Evolutionary conservation across 176 grass and related monocot genomes (phyloP).

Genomic region (Themeda triandra): DNA sequence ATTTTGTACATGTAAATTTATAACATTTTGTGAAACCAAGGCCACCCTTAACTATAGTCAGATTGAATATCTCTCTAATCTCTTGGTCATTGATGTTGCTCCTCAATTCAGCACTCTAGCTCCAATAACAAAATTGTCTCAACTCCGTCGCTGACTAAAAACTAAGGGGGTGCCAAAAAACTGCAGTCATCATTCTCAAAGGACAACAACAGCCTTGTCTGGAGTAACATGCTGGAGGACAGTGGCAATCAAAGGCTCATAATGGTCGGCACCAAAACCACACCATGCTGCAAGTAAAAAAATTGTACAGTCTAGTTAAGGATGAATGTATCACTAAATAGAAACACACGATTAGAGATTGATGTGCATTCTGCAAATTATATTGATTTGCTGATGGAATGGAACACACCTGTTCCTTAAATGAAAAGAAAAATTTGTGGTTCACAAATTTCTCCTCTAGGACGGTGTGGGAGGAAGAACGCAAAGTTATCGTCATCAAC

Average conservation of each 20-base stretch:
- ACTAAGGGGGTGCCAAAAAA: slow-evolving; percentile 9
- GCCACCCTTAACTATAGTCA: slow-evolving; percentile 4
- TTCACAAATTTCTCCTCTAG: slow-evolving; percentile 76
- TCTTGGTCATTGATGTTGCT: slow-evolving; percentile 41
- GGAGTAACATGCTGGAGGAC: slow-evolving; percentile 69
- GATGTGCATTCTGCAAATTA: background rate
- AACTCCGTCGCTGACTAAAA: slow-evolving; percentile 28
- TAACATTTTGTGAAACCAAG: background rate
- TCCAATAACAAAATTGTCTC: slow-evolving; percentile 47
- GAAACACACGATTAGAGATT: background rate
- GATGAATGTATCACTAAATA: background rate
- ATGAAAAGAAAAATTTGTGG: slow-evolving; percentile 91
- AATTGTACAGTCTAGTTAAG: background rate
- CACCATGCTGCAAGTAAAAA: slow-evolving; percentile 84
- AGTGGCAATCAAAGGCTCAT: slow-evolving; percentile 76
- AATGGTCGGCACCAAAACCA: slow-evolving; percentile 89
- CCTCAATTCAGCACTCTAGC: slow-evolving; percentile 40
- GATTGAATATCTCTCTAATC: slow-evolving; percentile 29
- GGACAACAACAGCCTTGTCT: slow-evolving; percentile 86
- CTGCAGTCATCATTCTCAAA: slow-evolving; percentile 49
- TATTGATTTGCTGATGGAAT: background rate
- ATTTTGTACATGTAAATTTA: background rate
- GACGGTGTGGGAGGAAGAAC: slow-evolving; percentile 89
- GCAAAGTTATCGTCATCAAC: slow-evolving; percentile 92
- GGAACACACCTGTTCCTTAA: slow-evolving; percentile 81